A percentile compares a stretch with the other conserved stretches of the same genome.
Conservation (phyloP, 306 rosid genomes). For the Gillenia trifoliata region DNA sequence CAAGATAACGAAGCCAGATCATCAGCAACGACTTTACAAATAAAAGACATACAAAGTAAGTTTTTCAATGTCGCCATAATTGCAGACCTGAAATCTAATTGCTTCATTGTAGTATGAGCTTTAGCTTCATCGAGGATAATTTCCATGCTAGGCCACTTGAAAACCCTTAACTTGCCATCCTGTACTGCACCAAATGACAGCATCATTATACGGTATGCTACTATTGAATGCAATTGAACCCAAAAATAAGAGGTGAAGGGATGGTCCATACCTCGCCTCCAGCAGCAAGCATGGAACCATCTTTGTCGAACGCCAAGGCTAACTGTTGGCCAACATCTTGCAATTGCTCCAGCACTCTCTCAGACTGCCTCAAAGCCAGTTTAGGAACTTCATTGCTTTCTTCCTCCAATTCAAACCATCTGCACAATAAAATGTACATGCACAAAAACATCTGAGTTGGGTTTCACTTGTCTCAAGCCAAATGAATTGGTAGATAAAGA, state of each 20-base stretch:
- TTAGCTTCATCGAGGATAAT: slow-evolving; percentile 48
- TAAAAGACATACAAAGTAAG: not conserved
- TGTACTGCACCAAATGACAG: slow-evolving; percentile 68
- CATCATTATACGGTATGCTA: slow-evolving; percentile 34
- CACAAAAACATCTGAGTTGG: too few relatives aligned
- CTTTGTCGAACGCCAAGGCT: slow-evolving; percentile 65
- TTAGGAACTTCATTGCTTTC: slow-evolving; percentile 33
- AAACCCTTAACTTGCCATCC: slow-evolving; percentile 83
- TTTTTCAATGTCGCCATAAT: not conserved
- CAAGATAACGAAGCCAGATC: slow-evolving; percentile 31
- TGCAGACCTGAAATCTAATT: slow-evolving; percentile 80
- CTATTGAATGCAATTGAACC: not conserved
- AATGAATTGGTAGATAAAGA: too few relatives aligned
- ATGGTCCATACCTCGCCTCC: slow-evolving; percentile 74
- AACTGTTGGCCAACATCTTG: slow-evolving; percentile 71
- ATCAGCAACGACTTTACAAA: slow-evolving; percentile 29
- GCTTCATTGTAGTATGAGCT: slow-evolving; percentile 69
- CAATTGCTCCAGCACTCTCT: slow-evolving; percentile 44
- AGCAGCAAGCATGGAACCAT: slow-evolving; percentile 70
- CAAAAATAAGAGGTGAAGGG: slow-evolving; percentile 19
- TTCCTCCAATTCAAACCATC: slow-evolving; percentile 66
- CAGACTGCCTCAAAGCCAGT: slow-evolving; percentile 46
- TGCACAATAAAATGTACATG: slow-evolving; percentile 20
- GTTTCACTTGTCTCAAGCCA: too few relatives aligned
- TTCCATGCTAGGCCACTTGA: slow-evolving; percentile 94